Evolutionary conservation across 2,329 filamentous ascomycete genomes (phyloP), one percentile per base, ranked within the genome.

Genomic region (Diaporthe nobilis): DNA sequence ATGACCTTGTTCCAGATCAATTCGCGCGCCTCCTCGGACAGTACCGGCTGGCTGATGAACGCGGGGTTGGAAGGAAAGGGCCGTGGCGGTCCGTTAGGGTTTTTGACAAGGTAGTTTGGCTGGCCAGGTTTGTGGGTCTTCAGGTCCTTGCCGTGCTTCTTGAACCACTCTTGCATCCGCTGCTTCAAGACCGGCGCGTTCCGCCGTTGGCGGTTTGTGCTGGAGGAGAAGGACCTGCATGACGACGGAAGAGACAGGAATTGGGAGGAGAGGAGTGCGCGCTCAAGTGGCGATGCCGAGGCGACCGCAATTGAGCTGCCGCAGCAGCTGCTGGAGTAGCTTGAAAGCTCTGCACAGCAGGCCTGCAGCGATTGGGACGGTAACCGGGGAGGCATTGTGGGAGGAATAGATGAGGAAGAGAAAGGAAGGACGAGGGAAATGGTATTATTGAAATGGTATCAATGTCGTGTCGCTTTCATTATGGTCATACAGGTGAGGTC

Each of bases 11-110:
- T 81, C 86, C 94, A 97, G 73, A 98, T 94, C 78, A 92, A 87
- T 80, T 96, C 92, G 76, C 94, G 89, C 65, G 96, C 86, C 25
- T 88, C 85, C 79, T 97, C 94, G 77, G 92, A 92, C 78, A 98
- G 87, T 31, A 98, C 94, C 5, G 89, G 86, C 82, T 94, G 89
- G 80, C 92, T 95, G 78, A 88, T 85, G 85, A 96, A 98, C 34
- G 89, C 82, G 6, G 85, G 86, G 83, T 98, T 98, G 68, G 91
- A 82, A 0, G 95, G 95, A 78, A 97, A 98, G 0, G 94, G 95
- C 76, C 85, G 84, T 8, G 15, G 9, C 28, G 25, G 58, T 20
- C 88, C 80, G 67, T 79, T 81, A 78, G 80, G 78, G 53, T 80
- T 80, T 17, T 82, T 42, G 13, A 0, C 81, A 2, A 89, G 79